phyloP scores from a whole-genome alignment of 148 eudicot species.

The Chenopodium suecicum region DNA sequence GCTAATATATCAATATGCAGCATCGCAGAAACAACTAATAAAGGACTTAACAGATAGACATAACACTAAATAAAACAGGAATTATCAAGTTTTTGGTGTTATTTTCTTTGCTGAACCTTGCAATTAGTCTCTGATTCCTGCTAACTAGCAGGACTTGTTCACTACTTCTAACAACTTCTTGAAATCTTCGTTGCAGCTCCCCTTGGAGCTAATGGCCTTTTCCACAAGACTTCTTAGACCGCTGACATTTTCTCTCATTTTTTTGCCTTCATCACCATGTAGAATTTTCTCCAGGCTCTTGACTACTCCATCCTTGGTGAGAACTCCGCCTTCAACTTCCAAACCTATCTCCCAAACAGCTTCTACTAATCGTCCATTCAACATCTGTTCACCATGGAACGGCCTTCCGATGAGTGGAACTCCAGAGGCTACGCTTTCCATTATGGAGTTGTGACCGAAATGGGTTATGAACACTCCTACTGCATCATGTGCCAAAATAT shows the following conservation, averaged over 20 bases:
- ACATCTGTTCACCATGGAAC: constrained; percentile 35
- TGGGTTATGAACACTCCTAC: constrained; percentile 42
- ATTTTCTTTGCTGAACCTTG: not conserved
- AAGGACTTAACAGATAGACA: no score
- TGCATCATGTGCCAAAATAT: constrained; percentile 33
- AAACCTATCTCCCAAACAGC: constrained; percentile 40
- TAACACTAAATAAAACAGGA: no score
- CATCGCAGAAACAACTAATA: no score
- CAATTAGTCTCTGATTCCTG: not conserved
- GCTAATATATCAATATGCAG: not conserved
- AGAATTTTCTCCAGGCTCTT: constrained; percentile 32
- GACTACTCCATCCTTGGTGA: constrained; percentile 29
- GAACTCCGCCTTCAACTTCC: constrained; percentile 28
- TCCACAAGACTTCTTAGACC: constrained; percentile 16
- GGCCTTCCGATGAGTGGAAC: constrained; percentile 41
- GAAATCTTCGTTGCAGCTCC: constrained; percentile 35
- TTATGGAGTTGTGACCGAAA: constrained; percentile 40
- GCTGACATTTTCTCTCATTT: constrained; percentile 30
- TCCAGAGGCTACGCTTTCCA: constrained; percentile 32
- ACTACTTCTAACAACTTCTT: constrained; percentile 25
- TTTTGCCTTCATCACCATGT: constrained; percentile 17
- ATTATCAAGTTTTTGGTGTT: not conserved
- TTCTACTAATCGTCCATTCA: constrained; percentile 39
- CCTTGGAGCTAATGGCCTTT: constrained; percentile 32
- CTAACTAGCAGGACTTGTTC: not conserved